Percentiles rank a stretch among this genome's conserved stretches.
phyloP scores from a whole-genome alignment of 805 yeast species.

The Wickerhamiella parazyma region DNA sequence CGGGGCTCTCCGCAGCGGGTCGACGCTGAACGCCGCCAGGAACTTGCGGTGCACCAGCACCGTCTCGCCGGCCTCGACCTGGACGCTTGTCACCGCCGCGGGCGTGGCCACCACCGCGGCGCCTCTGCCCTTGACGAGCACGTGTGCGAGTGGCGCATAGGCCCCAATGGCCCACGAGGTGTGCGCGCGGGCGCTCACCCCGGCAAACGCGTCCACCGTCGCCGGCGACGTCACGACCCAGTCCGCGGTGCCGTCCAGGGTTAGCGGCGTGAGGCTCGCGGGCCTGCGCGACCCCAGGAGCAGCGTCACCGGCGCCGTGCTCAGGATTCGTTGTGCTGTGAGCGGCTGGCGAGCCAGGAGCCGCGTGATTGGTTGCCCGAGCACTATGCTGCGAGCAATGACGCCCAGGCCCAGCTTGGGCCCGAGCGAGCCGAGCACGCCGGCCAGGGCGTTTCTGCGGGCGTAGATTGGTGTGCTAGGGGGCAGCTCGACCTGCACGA shows the following conservation, averaged over 20 bases:
- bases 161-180: constrained; percentile 16
- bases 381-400: constrained; percentile 13
- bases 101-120: constrained; percentile 31
- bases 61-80: constrained; percentile 29
- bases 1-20: constrained; percentile 15
- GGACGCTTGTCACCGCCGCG: constrained; percentile 29
- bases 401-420: constrained; percentile 1
- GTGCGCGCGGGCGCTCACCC: constrained; percentile 22
- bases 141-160: constrained; percentile 23
- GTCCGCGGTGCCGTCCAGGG: constrained; percentile 28
- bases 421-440: constrained; percentile 14
- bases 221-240: constrained; percentile 33
- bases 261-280: constrained; percentile 25
- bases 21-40: constrained; percentile 31
- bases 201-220: constrained; percentile 36
- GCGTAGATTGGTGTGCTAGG: constrained; percentile 16
- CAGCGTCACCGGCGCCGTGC: constrained; percentile 16
- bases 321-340: constrained; percentile 15
- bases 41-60: constrained; percentile 29
- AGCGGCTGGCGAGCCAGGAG: constrained; percentile 18
- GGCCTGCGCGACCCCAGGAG: constrained; percentile 12
- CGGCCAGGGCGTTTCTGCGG: constrained; percentile 16
- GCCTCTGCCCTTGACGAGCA: constrained; percentile 33
- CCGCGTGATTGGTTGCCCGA: constrained; percentile 13
- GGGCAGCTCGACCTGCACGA: constrained; percentile 78